phyloP scores from a whole-genome alignment of 257 asterid species.

The Ajuga chamaepitys region DNA sequence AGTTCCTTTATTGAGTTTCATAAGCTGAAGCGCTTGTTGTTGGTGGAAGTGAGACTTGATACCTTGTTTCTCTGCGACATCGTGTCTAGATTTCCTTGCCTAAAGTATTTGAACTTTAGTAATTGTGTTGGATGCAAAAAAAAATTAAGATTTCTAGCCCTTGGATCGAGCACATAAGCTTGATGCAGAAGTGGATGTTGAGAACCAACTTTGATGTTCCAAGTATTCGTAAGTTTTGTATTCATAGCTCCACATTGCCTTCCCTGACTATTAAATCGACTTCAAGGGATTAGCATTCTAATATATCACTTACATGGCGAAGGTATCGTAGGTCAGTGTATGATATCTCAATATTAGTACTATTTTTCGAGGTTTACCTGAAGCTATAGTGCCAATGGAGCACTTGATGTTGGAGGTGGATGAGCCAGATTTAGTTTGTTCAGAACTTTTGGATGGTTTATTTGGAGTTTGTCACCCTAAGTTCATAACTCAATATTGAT shows the following conservation, averaged over 20 bases:
- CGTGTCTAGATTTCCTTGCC: not conserved
- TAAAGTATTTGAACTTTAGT: not conserved
- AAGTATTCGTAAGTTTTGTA: not conserved
- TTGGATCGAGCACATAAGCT: constrained; percentile 2
- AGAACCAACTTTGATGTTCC: constrained; percentile 11
- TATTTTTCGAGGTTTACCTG: not conserved
- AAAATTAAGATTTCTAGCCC: not conserved
- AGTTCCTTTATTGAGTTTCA: not conserved
- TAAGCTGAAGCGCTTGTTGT: not conserved
- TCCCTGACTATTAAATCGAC: not conserved
- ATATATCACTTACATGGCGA: not conserved
- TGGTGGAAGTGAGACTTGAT: not conserved
- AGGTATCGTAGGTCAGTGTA: not conserved
- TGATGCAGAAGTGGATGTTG: not conserved
- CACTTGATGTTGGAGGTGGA: not conserved
- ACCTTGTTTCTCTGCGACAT: not conserved
- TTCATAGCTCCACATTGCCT: not conserved
- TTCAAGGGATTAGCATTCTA: not conserved
- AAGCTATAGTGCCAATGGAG: not conserved
- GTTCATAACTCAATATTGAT: not conserved
- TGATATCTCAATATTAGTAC: too few relatives aligned
- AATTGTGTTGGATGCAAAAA: not conserved
- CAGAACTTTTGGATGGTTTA: not conserved
- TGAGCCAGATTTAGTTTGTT: too few relatives aligned
- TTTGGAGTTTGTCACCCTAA: not conserved